Evolutionary conservation across 495 filamentous ascomycete genomes (phyloP), one percentile per base, ranked within the genome.

Genomic region (Penicillium goetzii): DNA sequence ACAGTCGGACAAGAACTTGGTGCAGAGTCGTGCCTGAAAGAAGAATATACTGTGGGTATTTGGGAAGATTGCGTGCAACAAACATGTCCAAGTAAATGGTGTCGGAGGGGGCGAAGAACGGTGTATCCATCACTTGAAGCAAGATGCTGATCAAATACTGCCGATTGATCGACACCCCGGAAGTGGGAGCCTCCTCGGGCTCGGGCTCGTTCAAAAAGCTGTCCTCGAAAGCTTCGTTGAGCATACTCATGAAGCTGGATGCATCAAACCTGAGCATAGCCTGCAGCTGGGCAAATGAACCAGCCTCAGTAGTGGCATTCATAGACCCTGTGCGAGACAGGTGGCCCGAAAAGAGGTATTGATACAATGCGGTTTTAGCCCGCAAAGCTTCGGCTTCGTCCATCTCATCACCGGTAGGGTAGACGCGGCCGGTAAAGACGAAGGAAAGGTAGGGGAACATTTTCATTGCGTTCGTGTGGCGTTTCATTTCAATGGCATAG

Each of bases 191-290:
- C 23, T 79, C 77, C 11, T 78, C 77, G 23, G 67, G 58, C 21
- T 76, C 76, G 25, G 76, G 71, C 51, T 92, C 89, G 69, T 97
- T 98, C 55, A 99, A 82, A 63, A 96, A 99, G 8, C 88, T 81
- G 70, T 99, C 93, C 73, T 99, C 95, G 67, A 99, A 99, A 10
- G 95, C 95, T 76, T 99, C 95, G 66, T 99, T 98, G 21, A 99
- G 78, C 67, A 94, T 92, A 76, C 93, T 97, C 75, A 99, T 84
- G 66, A 97, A 93, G 76, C 92, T 97, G 4, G 91, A 83, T 0
- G 95, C 85, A 73, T 97, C 91, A 64, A 96, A 97, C 55, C 91
- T 85, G 26, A 99, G 81, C 56, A 98, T 89, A 65, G 90, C 84
- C 32, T 89, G 85, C 2, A 99, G 85, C 72, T 94, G 92, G 4